A percentile compares a stretch with the other conserved stretches of the same genome.
Conservation (phyloP, 148 eudicot species). For the Spergularia marina region DNA sequence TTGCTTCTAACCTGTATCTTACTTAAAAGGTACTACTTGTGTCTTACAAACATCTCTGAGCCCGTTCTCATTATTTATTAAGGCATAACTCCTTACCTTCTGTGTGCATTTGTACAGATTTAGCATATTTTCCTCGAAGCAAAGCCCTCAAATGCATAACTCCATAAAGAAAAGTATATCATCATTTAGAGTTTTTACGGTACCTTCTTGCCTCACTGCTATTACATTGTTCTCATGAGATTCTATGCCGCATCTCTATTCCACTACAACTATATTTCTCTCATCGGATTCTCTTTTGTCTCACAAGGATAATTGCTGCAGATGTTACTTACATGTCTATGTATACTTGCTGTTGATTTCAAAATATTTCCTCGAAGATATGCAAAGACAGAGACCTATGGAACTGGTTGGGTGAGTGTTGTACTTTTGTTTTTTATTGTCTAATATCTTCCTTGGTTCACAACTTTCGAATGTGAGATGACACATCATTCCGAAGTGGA, state of each 20-base stretch:
- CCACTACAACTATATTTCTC: slow-evolving; percentile 10
- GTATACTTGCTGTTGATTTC: slow-evolving; percentile 97
- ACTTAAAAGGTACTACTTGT: slow-evolving; percentile 43
- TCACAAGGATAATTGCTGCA: slow-evolving; percentile 52
- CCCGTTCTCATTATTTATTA: not conserved
- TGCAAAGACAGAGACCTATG: slow-evolving; percentile 95
- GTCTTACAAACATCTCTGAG: not conserved
- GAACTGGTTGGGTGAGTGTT: slow-evolving; percentile 75
- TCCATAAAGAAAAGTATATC: slow-evolving; percentile 56
- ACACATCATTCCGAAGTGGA: not conserved
- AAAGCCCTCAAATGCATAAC: slow-evolving; percentile 20
- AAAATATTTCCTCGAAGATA: slow-evolving; percentile 80
- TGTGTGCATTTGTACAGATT: slow-evolving; percentile 38
- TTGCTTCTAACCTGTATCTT: slow-evolving; percentile 42
- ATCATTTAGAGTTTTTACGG: slow-evolving; percentile 73
- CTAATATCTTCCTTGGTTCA: not conserved
- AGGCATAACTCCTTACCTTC: not conserved
- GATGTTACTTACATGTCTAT: slow-evolving; percentile 77
- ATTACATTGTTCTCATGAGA: slow-evolving; percentile 7
- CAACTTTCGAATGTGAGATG: not conserved
- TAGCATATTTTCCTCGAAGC: slow-evolving; percentile 32
- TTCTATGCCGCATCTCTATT: slow-evolving; percentile 1
- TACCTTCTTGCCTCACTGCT: slow-evolving; percentile 24
- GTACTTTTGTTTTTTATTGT: not conserved
- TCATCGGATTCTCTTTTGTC: slow-evolving; percentile 28